Percentiles rank a stretch among this genome's conserved stretches.
Evolutionary conservation across 2,329 filamentous ascomycete genomes (phyloP).

Genomic region (Alternaria panax): DNA sequence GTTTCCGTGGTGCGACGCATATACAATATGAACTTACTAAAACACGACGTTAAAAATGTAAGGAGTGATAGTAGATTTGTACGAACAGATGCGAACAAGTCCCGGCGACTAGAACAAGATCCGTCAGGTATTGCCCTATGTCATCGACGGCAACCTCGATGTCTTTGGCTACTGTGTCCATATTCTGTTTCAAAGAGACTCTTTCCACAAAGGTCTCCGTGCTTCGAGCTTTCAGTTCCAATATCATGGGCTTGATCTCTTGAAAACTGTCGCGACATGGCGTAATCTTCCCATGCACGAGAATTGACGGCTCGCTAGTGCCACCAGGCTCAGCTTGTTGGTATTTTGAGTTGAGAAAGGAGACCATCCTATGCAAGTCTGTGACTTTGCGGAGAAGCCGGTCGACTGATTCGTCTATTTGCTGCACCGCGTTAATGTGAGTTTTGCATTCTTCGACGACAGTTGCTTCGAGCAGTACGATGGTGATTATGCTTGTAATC

Average conservation of each 20-base stretch:
- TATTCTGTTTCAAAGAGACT: conserved; percentile 11
- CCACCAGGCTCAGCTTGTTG: conserved; percentile 1
- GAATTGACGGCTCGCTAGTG: conserved; percentile 1
- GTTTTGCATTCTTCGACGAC: conserved; percentile 17
- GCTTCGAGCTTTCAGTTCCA: conserved; percentile 11
- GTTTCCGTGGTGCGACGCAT: neutral
- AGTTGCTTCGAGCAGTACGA: conserved; percentile 16
- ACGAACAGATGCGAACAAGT: neutral
- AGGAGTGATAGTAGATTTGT: neutral
- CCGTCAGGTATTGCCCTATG: conserved; percentile 15
- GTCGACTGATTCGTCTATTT: conserved; percentile 5
- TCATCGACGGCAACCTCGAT: conserved; percentile 22
- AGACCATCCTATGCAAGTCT: conserved; percentile 15
- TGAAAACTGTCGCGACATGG: conserved; percentile 11
- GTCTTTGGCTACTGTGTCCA: conserved; percentile 15
- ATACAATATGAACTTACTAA: neutral
- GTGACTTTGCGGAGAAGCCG: conserved; percentile 10
- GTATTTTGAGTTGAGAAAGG: conserved; percentile 17
- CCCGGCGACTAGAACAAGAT: neutral
- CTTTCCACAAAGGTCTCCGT: conserved; percentile 19
- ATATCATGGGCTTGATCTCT: conserved; percentile 12
- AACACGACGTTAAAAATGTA: neutral
- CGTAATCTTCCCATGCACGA: conserved; percentile 13
- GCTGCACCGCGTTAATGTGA: conserved; percentile 18
- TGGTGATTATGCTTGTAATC: conserved; percentile 20